Evolutionary conservation across 1,139 yeast species (phyloP), one percentile per base, ranked within the genome.

Genomic region (Candida sp.): DNA sequence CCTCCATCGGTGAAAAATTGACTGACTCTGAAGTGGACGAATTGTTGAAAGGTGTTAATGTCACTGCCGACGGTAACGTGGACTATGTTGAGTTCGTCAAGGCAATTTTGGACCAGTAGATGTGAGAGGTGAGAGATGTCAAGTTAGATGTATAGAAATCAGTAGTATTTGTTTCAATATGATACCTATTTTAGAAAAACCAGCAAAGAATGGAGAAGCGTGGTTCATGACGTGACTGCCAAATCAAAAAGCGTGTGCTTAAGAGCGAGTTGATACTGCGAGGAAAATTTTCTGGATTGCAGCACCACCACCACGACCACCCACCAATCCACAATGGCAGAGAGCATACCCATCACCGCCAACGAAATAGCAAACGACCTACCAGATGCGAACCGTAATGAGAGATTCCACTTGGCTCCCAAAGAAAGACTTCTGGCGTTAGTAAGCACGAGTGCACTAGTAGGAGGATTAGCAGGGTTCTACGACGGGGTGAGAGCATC

Each of bases 11-110:
- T 52, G 98, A 94, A 73, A 92, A 93, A 73, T 80, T 94, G 63
- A 74, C 87, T 26, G 97, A 93, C 62, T 79, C 85, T 46, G 99
- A 94, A 73, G 98, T 94, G 46, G 98, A 94, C 63, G 99, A 96
- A 70, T 82, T 94, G 65, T 83, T 94, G 67, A 94, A 94, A 75
- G 98, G 98, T 55, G 96, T 96, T 57, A 90, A 89, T 63, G 94
- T 93, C 49, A 91, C 96, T 50, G 81, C 91, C 59, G 98, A 94
- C 57, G 98, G 98, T 51, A 90, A 90, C 63, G 96, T 96, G 54
- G 97, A 96, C 71, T 96, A 96, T 68, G 92, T 88, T 51, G 96
- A 92, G 69, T 94, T 94, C 70, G 97, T 93, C 63, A 93, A 92
- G 79, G 87, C 94, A 55, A 90, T 93, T 59, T 81, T 93, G 67